A percentile compares a stretch with the other conserved stretches of the same genome.
Evolutionary conservation across 2,329 filamentous ascomycete species (phyloP).

Genomic region (Diplodia corticola): DNA sequence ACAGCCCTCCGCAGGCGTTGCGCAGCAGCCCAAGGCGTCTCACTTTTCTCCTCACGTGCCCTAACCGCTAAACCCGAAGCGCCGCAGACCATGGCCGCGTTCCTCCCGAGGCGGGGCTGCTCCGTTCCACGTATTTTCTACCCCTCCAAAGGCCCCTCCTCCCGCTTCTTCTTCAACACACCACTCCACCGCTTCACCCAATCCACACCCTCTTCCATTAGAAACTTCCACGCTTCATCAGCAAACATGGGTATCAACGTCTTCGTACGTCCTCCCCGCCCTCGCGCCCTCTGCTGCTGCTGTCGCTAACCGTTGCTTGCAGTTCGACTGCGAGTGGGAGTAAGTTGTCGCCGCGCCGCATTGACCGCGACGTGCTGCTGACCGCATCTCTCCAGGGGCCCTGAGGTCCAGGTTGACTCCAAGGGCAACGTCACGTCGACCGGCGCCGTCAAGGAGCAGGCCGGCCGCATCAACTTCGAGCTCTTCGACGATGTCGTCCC

Average conservation of each 20-base stretch:
- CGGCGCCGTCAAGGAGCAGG: conserved; percentile 63
- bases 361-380: conserved; percentile 6
- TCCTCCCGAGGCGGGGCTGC: conserved; percentile 20
- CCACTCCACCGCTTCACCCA: conserved; percentile 39
- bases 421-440: conserved; percentile 51
- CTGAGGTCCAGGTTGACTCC: conserved; percentile 63
- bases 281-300: conserved; percentile 39
- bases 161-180: conserved; percentile 33
- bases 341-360: conserved; percentile 15
- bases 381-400: conserved; percentile 61
- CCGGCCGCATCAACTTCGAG: conserved; percentile 81
- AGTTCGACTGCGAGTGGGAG: conserved; percentile 35
- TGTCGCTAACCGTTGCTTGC: conserved; percentile 35
- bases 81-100: conserved; percentile 13
- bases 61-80: conserved; percentile 16
- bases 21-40: conserved; percentile 24
- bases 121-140: conserved; percentile 23
- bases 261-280: conserved; percentile 44
- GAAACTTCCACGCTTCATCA: conserved; percentile 64
- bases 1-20: conserved; percentile 15
- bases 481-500: conserved; percentile 85
- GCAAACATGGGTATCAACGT: conserved; percentile 74
- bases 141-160: conserved; percentile 32
- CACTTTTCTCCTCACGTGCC: conserved; percentile 28
- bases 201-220: conserved; percentile 31